A percentile compares a stretch with the other conserved stretches of the same genome.
These are phyloP conservation scores for Lecanicillium sp. DNA, from an alignment of 2,329 filamentous ascomycete species.

Conservation along the genomic window DNA sequence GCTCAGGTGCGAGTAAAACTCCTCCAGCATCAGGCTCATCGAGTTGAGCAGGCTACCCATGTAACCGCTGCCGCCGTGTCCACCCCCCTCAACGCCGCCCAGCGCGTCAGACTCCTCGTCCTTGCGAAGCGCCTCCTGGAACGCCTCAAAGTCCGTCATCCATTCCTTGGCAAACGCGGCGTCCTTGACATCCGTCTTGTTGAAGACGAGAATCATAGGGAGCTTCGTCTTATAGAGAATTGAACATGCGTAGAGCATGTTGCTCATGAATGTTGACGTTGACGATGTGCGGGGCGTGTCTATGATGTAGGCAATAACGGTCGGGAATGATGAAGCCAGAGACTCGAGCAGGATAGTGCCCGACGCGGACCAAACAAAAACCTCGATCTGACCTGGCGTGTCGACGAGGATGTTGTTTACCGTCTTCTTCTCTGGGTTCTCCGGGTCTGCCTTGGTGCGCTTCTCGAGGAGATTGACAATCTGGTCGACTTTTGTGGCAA, in stretches of 20 bases:
- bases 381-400: conserved; percentile 96
- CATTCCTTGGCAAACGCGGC: conserved; percentile 91
- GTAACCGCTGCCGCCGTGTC: conserved; percentile 77
- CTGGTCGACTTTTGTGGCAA: conserved; percentile 97
- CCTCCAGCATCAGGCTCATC: conserved; percentile 95
- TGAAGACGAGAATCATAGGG: conserved; percentile 98
- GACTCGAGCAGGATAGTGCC: conserved; percentile 91
- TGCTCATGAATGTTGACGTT: conserved; percentile 98
- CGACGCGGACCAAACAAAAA: conserved; percentile 96
- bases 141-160: conserved; percentile 99
- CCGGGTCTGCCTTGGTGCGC: conserved; percentile 60
- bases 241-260: conserved; percentile 98
- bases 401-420: conserved; percentile 87
- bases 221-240: conserved; percentile 98
- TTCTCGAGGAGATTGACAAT: conserved; percentile 87
- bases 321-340: conserved; percentile 88
- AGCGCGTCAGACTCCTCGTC: conserved; percentile 77
- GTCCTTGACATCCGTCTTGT: conserved; percentile 95
- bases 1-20: conserved; percentile 91
- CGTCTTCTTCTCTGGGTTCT: conserved; percentile 53
- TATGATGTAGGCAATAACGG: conserved; percentile 94
- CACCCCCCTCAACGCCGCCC: conserved; percentile 63
- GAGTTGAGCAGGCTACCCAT: conserved; percentile 95
- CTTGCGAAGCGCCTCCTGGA: conserved; percentile 74
- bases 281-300: conserved; percentile 91